Evolutionary conservation across 768 basidiomycete species (phyloP), one percentile per base, ranked within the genome.

Genomic region (Phylloporus sp.): DNA sequence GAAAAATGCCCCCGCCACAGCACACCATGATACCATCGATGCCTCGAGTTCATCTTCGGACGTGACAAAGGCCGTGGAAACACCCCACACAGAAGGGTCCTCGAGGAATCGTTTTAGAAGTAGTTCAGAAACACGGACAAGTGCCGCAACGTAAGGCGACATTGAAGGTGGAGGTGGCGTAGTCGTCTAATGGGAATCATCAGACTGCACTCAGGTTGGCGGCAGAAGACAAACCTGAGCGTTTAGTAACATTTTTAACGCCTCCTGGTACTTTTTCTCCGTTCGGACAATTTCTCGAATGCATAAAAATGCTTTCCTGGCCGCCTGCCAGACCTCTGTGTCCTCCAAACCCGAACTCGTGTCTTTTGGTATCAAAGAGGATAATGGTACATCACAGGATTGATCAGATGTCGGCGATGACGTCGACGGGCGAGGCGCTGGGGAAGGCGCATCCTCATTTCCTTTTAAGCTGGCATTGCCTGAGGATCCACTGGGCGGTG

Each of bases 51-150:
- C 70, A 24, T 77, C 73, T 59, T 82, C 76, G 43, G 70, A 72
- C 0, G 73, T 67, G 23, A 86, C 68, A 55, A 87, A 83, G 7
- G 85, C 80, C 6, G 75, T 72, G 11, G 82, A 78, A 27, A 86
- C 79, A 9, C 85, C 85, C 72, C 76, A 78, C 3, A 81, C 81
- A 39, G 82, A 84, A 13, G 85, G 85, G 48, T 86, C 84, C 39
- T 75, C 73, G 29, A 80, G 74, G 61, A 84, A 75, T n/a, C 68
- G 67, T 18, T 66, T 66, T n/a, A 84, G 56, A 36, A 85, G 70
- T 16, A 65, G 65, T 46, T 79, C 73, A 26, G 83, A 85, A 18
- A 73, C 78, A 16, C 62, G 58, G 31, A 82, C 70, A 11, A 87
- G 75, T 8, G 71, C 73, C 16, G 73, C 78, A 13, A 82, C 68